Base-by-base conservation (phyloP, 1,139 yeast species). In the Saccharomycopsis hybrid region DNA sequence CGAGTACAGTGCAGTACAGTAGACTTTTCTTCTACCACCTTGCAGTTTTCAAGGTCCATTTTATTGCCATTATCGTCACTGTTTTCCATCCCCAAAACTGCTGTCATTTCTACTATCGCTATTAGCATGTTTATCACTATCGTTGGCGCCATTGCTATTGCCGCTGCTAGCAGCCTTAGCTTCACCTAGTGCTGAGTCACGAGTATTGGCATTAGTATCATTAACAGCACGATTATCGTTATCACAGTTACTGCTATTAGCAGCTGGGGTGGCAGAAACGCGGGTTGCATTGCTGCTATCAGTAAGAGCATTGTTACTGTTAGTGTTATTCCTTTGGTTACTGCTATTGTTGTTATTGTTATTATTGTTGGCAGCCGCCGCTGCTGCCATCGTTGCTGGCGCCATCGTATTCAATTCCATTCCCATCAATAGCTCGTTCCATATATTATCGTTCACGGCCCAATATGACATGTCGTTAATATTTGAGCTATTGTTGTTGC, bases 381-480 rank as follows among this genome's bases (percentile, higher is more conserved):
- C n/a, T n/a, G n/a, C n/a, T n/a, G n/a, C n/a, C n/a, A n/a, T n/a
- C n/a, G 43, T 29, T 11, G 43, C 33, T 5, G 33, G 33, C 30
- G 33, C 25, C n/a, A 40, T 32, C 43, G 30, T 40, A 9, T 37
- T 40, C 8, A 51, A 48, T 11, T 48, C 54, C 9, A 51, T 33
- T 4, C 54, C 54, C 54, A 51, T 44, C 11, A 51, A 18, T 31
- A 51, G 33, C 5, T 51, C 54, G 36, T 51, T 51, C 54, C 54
- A 51, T 11, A 51, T 39, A 35, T 51, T 48, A 39, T 51, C 54
- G 18, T 48, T 45, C 7, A 47, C 28, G 18, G 54, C 47, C 51
- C 51, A 51, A 33, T 38, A 47, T n/a, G 53, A 47, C 40, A 36
- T 37, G 9, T 40, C 42, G 31, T 25, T n/a, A 32, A 25, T 27